Percentiles rank a stretch among this genome's conserved stretches.
Conservation (phyloP, 2,329 filamentous ascomycete genomes). For the Xylariaceae sp. region DNA sequence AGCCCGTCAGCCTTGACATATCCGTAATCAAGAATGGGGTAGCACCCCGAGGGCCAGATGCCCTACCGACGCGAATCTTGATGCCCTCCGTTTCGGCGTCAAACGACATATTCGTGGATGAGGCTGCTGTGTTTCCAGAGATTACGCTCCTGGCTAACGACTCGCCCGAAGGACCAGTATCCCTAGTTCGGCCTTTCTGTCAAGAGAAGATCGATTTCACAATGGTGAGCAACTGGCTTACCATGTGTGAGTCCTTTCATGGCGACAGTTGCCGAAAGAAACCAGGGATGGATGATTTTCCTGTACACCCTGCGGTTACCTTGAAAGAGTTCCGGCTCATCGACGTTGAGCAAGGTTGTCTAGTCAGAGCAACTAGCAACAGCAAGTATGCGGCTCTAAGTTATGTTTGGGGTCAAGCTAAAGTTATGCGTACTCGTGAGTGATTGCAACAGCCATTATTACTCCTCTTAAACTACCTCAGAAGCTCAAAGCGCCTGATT, state of each 20-base stretch:
- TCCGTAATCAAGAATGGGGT: constrained; percentile 2
- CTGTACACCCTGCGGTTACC: constrained; percentile 1
- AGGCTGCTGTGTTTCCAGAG: constrained; percentile 2
- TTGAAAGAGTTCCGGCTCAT: constrained; percentile 12
- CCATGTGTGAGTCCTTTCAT: constrained; percentile 1
- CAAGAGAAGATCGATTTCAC: constrained; percentile 8
- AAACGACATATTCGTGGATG: not conserved
- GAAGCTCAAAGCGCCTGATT: no score
- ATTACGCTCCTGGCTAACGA: constrained; percentile 10
- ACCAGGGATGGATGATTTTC: constrained; percentile 10
- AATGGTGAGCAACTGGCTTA: constrained; percentile 6
- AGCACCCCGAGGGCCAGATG: not conserved
- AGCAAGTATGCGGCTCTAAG: constrained; percentile 10
- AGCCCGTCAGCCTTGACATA: constrained; percentile 8
- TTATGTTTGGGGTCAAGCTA: constrained; percentile 12
- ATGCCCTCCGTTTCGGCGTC: constrained; percentile 13
- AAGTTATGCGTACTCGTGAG: constrained; percentile 12
- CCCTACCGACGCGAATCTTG: not conserved
- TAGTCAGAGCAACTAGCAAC: not conserved
- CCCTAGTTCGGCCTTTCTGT: not conserved
- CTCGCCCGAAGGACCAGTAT: not conserved
- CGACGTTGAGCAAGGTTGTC: constrained; percentile 4
- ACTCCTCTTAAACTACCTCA: not conserved
- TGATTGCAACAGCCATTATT: not conserved
- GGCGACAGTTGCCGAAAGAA: constrained; percentile 13